phyloP scores from a whole-genome alignment of 345 rosid species.

The Clausena lansium region DNA sequence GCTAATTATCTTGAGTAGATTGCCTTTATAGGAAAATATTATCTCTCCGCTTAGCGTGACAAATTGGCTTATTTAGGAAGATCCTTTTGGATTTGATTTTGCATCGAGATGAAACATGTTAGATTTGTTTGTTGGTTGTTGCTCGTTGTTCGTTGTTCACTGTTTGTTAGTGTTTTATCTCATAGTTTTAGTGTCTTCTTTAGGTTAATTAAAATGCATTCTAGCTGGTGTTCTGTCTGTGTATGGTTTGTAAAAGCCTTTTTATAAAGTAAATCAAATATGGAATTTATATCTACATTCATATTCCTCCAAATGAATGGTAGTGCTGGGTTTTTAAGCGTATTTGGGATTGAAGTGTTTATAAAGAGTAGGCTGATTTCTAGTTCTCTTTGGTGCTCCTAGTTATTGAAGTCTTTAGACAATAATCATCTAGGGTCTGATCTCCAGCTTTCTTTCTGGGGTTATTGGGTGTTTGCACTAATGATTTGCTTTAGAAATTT shows the following conservation, averaged over 20 bases:
- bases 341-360: background rate
- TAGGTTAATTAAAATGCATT: slow-evolving; percentile 8
- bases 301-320: background rate
- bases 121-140: slow-evolving; percentile 4
- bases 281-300: background rate
- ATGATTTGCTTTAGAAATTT: background rate
- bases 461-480: background rate
- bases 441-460: background rate
- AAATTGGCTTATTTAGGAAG: slow-evolving; percentile 5
- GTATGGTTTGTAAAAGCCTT: background rate
- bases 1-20: slow-evolving; percentile 6
- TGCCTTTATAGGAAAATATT: background rate
- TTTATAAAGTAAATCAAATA: background rate
- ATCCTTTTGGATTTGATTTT: slow-evolving; percentile 2
- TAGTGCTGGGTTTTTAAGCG: background rate
- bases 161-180: background rate
- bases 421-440: background rate
- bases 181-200: background rate
- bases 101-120: background rate
- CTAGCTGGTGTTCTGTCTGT: background rate
- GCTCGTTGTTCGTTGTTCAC: background rate
- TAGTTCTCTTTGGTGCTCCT: too few relatives aligned
- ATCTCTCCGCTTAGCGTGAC: background rate
- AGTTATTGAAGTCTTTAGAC: background rate
- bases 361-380: background rate